Percentiles rank a stretch among this genome's conserved stretches.
phyloP scores from a whole-genome alignment of 2,329 filamentous ascomycete genomes.

The Aspergillus sp. region DNA sequence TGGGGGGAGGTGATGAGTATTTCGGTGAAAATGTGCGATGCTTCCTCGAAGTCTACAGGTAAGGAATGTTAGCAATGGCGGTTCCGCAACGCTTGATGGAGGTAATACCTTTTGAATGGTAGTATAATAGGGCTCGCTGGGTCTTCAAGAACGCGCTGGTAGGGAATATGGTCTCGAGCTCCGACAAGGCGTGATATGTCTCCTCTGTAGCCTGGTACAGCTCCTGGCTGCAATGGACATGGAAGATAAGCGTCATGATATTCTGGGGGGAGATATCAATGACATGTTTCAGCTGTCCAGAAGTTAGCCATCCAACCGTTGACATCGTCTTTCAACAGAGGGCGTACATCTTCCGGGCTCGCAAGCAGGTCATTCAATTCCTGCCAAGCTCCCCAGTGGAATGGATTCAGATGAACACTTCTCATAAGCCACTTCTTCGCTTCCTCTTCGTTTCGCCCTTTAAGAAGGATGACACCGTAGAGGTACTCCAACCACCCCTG shows the following conservation, averaged over 20 bases:
- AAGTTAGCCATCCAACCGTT: conserved; percentile 17
- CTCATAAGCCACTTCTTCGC: conserved; percentile 84
- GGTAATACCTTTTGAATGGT: conserved; percentile 71
- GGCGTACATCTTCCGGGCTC: conserved; percentile 74
- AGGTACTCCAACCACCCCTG: conserved; percentile 87
- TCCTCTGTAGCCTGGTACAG: conserved; percentile 81
- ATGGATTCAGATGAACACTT: conserved; percentile 85
- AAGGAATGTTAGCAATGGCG: conserved; percentile 12
- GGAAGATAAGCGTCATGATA: conserved; percentile 91
- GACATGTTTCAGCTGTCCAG: conserved; percentile 65
- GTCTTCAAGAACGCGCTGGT: conserved; percentile 86
- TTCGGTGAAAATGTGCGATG: conserved; percentile 64
- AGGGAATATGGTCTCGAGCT: conserved; percentile 82
- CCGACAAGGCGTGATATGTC: conserved; percentile 71
- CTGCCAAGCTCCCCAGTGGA: conserved; percentile 97
- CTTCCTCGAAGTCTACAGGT: conserved; percentile 58
- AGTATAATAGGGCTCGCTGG: conserved; percentile 81
- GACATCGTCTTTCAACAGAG: background rate
- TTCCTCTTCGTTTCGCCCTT: conserved; percentile 82
- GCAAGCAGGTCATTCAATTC: conserved; percentile 81
- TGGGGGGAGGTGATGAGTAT: conserved; percentile 65
- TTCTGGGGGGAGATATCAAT: conserved; percentile 77
- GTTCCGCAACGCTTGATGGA: background rate
- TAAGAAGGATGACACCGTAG: conserved; percentile 86
- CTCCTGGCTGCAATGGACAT: conserved; percentile 85